phyloP scores from a whole-genome alignment of 164 flowering plant species.

The Stephania japonica region DNA sequence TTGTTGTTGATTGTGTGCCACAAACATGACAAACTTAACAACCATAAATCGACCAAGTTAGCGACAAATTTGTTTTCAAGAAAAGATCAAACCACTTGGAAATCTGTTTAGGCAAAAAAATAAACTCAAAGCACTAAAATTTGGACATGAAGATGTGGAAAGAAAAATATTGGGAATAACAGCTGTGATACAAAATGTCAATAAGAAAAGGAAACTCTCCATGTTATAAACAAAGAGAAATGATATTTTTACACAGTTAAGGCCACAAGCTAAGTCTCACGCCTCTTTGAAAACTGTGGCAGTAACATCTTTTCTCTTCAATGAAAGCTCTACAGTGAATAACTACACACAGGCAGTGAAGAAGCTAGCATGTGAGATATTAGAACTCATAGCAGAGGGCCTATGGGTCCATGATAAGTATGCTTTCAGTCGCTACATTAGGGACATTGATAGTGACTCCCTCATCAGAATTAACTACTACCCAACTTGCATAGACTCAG shows the following conservation, averaged over 20 bases:
- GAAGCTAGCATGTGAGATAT: conserved; percentile 44
- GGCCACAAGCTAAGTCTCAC: neutral
- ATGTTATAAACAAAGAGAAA: conserved; percentile 1
- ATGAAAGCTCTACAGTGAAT: conserved; percentile 39
- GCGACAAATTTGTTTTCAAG: too few relatives aligned
- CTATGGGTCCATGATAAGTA: conserved; percentile 38
- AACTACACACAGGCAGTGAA: conserved; percentile 43
- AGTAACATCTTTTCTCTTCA: neutral
- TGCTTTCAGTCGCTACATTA: conserved; percentile 43
- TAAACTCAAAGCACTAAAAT: neutral
- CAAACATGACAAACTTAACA: too few relatives aligned
- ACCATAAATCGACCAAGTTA: too few relatives aligned
- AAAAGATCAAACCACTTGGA: too few relatives aligned
- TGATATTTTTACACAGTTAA: neutral
- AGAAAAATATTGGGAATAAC: neutral
- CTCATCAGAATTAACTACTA: conserved; percentile 72
- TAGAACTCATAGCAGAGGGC: conserved; percentile 52
- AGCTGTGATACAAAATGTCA: neutral
- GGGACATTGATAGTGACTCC: conserved; percentile 56
- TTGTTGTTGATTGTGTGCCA: too few relatives aligned
- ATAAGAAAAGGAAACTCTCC: neutral
- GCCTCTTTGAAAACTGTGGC: too few relatives aligned
- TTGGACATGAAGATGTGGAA: neutral
- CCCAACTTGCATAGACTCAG: conserved; percentile 30
- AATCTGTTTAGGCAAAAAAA: too few relatives aligned